Base-by-base conservation (phyloP, 148 eudicot genomes). In the Fallopia convolvulus region DNA sequence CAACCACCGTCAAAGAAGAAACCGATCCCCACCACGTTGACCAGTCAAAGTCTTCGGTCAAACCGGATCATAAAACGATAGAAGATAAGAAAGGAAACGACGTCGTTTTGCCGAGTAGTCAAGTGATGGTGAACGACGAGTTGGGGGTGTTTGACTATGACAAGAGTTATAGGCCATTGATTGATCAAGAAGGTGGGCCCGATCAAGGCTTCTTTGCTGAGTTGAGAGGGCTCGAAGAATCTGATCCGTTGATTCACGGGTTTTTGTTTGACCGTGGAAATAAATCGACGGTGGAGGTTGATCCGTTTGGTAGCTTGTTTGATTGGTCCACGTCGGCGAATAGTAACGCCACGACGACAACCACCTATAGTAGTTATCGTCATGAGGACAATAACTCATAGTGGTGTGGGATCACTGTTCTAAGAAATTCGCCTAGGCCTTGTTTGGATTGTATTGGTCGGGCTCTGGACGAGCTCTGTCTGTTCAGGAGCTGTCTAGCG, bases 181-280 rank as follows among this genome's bases (percentile, higher is more conserved):
- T 68, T 26, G 30, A 26, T 2, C 46, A 68, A 68, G 72, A 68
- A 0, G 72, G 40, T 2, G 65, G 30, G 1, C 13, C 40, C 0
- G 78, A 85, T 72, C 87, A 78, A 46, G 18, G 82, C 76, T 88
- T 87, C 75, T 91, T 89, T 53, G 87, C 88, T 0, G 93, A 86
- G 1, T 81, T 93, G 10, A 88, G 86, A 6, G 96, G 85, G 56
- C 15, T 68, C 9, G 72, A 68, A 36, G 72, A 33, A 6, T 3
- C 20, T 46, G 44, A 68, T 46, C 44, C 44, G 44, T 17, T 68
- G 8, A 30, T 7, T 26, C 14, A 44, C 47, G 47, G 47, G 2
- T 80, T 89, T 71, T 80, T 90, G 79, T 85, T 88, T 75, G 81
- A 50, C 56, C 56, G n/a, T 36, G 46, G 46, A 18, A 86, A 75